A percentile compares a stretch with the other conserved stretches of the same genome.
Evolutionary conservation across 2,329 filamentous ascomycete species (phyloP).

Genomic region (Coniochaeta pulveracea): DNA sequence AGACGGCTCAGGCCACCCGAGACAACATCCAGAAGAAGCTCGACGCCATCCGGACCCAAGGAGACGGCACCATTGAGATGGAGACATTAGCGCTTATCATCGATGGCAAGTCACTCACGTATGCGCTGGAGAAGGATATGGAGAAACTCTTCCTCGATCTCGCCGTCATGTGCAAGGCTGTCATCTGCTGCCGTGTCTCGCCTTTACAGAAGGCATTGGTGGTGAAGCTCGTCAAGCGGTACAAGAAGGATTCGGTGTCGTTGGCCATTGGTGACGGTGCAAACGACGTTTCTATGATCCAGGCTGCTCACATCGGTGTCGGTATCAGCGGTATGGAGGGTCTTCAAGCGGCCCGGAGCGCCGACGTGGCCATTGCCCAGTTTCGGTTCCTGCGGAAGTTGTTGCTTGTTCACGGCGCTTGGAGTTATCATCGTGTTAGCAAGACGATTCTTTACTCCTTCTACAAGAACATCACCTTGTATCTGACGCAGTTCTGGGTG

Average conservation of each 20-base stretch:
- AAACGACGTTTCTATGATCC: conserved; percentile 99
- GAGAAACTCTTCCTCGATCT: conserved; percentile 91
- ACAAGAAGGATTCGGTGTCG: conserved; percentile 78
- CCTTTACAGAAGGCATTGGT: conserved; percentile 94
- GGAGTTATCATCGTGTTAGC: conserved; percentile 95
- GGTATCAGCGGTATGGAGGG: conserved; percentile 96
- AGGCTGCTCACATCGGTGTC: conserved; percentile 94
- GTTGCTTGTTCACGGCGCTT: conserved; percentile 86
- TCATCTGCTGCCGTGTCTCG: conserved; percentile 95
- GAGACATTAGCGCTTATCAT: conserved; percentile 88
- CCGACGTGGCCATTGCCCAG: conserved; percentile 90
- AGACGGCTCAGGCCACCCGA: conserved; percentile 63
- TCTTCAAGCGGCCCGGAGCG: conserved; percentile 88
- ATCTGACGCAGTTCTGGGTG: conserved; percentile 99
- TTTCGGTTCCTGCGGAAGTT: conserved; percentile 93
- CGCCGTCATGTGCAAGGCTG: conserved; percentile 94
- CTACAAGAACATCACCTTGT: conserved; percentile 97
- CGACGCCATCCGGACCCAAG: conserved; percentile 78
- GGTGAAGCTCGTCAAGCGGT: conserved; percentile 93
- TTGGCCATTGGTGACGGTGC: conserved; percentile 95
- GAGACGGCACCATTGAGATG: conserved; percentile 62
- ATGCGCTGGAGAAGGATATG: conserved; percentile 81
- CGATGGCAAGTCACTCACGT: conserved; percentile 91
- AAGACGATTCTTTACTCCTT: conserved; percentile 98
- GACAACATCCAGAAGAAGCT: conserved; percentile 91